phyloP scores from a whole-genome alignment of 2,329 filamentous ascomycete genomes.

The Cadophora malorum region DNA sequence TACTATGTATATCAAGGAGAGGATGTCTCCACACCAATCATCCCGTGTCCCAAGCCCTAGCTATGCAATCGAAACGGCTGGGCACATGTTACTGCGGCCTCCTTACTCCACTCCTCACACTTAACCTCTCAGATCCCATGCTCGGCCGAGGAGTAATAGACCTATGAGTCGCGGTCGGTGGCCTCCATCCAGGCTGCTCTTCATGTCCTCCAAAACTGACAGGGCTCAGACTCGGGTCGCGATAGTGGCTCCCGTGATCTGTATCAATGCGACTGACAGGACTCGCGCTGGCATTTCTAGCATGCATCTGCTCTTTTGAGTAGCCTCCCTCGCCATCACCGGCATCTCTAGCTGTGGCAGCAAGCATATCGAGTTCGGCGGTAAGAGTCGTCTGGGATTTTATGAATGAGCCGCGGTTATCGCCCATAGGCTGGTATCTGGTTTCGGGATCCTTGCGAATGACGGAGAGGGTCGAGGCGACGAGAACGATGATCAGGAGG shows the following conservation, averaged over 20 bases:
- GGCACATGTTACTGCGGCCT: neutral
- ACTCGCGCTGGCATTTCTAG: slow-evolving; percentile 1
- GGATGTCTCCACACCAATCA: too few relatives aligned
- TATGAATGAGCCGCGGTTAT: slow-evolving; percentile 96
- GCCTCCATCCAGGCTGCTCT: slow-evolving; percentile 1
- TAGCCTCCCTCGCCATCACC: slow-evolving; percentile 11
- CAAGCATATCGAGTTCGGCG: slow-evolving; percentile 89
- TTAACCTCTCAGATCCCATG: slow-evolving; percentile 15
- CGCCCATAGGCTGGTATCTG: slow-evolving; percentile 94
- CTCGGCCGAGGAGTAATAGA: slow-evolving; percentile 6
- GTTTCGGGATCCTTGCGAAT: slow-evolving; percentile 93
- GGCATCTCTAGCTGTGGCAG: slow-evolving; percentile 82
- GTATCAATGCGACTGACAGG: slow-evolving; percentile 1
- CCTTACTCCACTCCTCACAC: slow-evolving; percentile 7
- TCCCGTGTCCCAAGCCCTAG: too few relatives aligned
- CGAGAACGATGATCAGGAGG: slow-evolving; percentile 80
- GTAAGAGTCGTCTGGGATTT: slow-evolving; percentile 90
- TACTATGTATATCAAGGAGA: slow-evolving; percentile 2
- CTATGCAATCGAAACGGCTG: neutral
- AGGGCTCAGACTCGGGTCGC: slow-evolving; percentile 6
- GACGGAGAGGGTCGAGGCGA: slow-evolving; percentile 79
- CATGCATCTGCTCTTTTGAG: slow-evolving; percentile 14
- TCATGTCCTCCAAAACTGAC: slow-evolving; percentile 11
- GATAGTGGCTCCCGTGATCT: neutral
- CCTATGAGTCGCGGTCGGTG: neutral